These are phyloP conservation scores for Trichoderma gamsii DNA, from an alignment of 495 filamentous ascomycete genomes.

Conservation along the genomic window DNA sequence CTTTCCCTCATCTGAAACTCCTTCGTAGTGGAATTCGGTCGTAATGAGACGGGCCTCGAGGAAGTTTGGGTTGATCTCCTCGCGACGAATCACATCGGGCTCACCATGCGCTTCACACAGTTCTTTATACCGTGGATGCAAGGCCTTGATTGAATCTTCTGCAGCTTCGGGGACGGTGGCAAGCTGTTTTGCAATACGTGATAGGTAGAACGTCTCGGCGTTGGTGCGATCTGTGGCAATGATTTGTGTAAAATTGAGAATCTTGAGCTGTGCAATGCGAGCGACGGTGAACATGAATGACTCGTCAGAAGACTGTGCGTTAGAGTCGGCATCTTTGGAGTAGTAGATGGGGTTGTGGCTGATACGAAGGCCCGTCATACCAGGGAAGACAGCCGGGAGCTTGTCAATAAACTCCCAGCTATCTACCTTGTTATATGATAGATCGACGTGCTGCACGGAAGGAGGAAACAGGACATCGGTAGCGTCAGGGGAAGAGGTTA, in stretches of 20 bases:
- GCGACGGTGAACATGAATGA: constrained; percentile 82
- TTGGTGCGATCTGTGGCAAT: constrained; percentile 67
- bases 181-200: constrained; percentile 68
- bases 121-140: constrained; percentile 64
- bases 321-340: constrained; percentile 40
- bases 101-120: constrained; percentile 69
- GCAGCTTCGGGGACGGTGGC: constrained; percentile 50
- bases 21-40: constrained; percentile 47
- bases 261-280: constrained; percentile 59
- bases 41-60: constrained; percentile 67
- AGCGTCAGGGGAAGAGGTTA: constrained; percentile 22
- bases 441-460: constrained; percentile 59
- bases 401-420: constrained; percentile 65
- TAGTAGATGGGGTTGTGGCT: constrained; percentile 79
- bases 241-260: constrained; percentile 75
- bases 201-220: constrained; percentile 88
- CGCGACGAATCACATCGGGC: constrained; percentile 48
- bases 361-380: constrained; percentile 64
- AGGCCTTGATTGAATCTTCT: constrained; percentile 46
- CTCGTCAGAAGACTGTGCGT: constrained; percentile 58
- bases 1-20: constrained; percentile 21
- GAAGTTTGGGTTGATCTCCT: constrained; percentile 54
- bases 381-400: constrained; percentile 60
- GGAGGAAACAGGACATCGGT: constrained; percentile 25
- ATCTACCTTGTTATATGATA: constrained; percentile 72